phyloP scores from a whole-genome alignment of 352 stramenopile species.

The Halophytophthora polymorphica region DNA sequence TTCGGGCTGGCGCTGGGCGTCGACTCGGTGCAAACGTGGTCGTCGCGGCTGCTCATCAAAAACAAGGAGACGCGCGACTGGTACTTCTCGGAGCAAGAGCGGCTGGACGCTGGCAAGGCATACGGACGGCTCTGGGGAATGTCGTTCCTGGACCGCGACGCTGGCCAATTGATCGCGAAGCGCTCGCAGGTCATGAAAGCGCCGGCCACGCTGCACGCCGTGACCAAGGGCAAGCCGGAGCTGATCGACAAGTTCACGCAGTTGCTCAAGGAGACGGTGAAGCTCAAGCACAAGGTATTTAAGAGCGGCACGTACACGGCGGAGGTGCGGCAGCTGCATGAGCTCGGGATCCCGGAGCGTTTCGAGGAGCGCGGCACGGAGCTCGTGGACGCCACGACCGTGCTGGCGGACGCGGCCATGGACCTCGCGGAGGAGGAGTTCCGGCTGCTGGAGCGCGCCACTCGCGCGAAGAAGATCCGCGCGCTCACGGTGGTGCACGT shows the following conservation, averaged over 20 bases:
- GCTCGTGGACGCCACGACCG: constrained; percentile 56
- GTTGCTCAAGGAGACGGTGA: constrained; percentile 82
- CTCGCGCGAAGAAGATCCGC: constrained; percentile 78
- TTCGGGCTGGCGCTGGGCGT: constrained; percentile 63
- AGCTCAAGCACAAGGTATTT: constrained; percentile 89
- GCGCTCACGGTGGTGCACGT: constrained; percentile 65
- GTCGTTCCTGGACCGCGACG: constrained; percentile 75
- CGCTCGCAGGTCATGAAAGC: constrained; percentile 69
- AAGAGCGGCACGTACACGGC: constrained; percentile 62
- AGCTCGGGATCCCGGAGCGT: constrained; percentile 63
- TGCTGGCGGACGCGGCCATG: constrained; percentile 65
- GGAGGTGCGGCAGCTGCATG: constrained; percentile 53
- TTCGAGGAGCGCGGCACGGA: constrained; percentile 65
- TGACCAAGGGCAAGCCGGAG: constrained; percentile 75
- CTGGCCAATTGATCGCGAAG: constrained; percentile 74
- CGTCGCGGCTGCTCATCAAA: constrained; percentile 79
- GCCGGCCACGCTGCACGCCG: constrained; percentile 52
- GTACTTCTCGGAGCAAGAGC: constrained; percentile 82
- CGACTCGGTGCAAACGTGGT: constrained; percentile 80
- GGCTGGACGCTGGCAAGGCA: constrained; percentile 69
- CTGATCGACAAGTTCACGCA: constrained; percentile 86
- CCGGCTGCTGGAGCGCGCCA: constrained; percentile 53
- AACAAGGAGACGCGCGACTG: constrained; percentile 86
- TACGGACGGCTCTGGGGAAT: constrained; percentile 78
- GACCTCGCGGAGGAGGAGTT: constrained; percentile 83